Percentiles rank a stretch among this genome's conserved stretches.
Evolutionary conservation across 2,329 filamentous ascomycete species (phyloP).

Genomic region (Cladophialophora bantiana): DNA sequence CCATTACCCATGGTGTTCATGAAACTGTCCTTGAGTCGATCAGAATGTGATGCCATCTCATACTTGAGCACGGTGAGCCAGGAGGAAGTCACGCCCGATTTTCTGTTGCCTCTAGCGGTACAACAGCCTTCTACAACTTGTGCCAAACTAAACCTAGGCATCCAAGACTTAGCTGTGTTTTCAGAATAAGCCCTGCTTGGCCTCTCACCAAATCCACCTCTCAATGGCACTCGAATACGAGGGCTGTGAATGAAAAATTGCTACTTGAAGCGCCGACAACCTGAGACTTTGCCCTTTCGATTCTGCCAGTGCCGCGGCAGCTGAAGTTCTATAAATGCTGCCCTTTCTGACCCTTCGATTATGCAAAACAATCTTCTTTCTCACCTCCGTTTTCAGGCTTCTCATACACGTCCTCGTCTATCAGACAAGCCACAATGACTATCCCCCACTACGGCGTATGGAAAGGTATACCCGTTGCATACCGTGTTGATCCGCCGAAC

Average conservation of each 20-base stretch:
- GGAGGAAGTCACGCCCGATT: neutral
- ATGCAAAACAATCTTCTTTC: neutral
- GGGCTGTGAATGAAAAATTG: neutral
- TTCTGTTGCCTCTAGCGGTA: neutral
- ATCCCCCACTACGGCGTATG: conserved; percentile 26
- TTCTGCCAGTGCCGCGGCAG: neutral
- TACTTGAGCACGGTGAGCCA: neutral
- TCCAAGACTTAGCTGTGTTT: neutral
- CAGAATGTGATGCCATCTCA: neutral
- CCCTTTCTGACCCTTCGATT: neutral
- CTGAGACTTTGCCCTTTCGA: neutral
- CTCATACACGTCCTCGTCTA: neutral
- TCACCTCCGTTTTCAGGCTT: neutral
- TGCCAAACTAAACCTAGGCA: neutral
- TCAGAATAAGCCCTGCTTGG: neutral
- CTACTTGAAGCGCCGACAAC: neutral
- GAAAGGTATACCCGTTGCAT: conserved; percentile 18
- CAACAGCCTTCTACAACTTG: neutral
- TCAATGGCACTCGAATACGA: neutral
- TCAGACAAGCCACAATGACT: conserved; percentile 14
- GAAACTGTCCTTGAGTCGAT: neutral
- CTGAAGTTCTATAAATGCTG: neutral
- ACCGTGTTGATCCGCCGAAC: conserved; percentile 15
- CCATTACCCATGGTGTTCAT: neutral
- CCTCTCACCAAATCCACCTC: neutral